Conservation (phyloP, 371 early-diverging fungal species). For the Sporodiniella umbellata region DNA sequence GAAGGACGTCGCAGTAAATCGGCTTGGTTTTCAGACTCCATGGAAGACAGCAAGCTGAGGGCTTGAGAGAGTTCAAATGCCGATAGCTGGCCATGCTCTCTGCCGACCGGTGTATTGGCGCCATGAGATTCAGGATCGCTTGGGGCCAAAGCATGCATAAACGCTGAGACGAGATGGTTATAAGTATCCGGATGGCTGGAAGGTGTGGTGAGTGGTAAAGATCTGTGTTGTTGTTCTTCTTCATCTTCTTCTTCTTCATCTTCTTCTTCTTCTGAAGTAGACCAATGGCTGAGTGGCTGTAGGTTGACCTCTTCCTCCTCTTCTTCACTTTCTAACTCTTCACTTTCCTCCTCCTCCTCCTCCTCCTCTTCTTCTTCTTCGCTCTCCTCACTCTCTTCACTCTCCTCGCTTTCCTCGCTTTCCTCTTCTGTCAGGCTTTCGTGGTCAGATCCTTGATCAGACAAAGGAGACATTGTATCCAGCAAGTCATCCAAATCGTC, state of each 20-base stretch:
- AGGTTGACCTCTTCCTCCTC: slow-evolving; percentile 16
- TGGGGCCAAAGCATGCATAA: slow-evolving; percentile 33
- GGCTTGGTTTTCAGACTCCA: neutral
- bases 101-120: slow-evolving; percentile 9
- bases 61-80: slow-evolving; percentile 22
- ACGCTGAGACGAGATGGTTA: slow-evolving; percentile 32
- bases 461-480: slow-evolving; percentile 30
- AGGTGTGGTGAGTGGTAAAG: no score
- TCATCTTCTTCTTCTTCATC: slow-evolving; percentile 41
- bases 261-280: slow-evolving; percentile 35
- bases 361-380: slow-evolving; percentile 18
- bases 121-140: slow-evolving; percentile 3
- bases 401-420: slow-evolving; percentile 23
- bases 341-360: slow-evolving; percentile 5
- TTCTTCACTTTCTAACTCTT: slow-evolving; percentile 14
- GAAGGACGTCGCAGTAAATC: slow-evolving; percentile 28
- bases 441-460: slow-evolving; percentile 10
- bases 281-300: slow-evolving; percentile 19
- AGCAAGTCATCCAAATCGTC: slow-evolving; percentile 31
- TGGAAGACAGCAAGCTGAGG: slow-evolving; percentile 10
- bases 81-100: slow-evolving; percentile 14
- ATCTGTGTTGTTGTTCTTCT: slow-evolving; percentile 32
- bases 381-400: slow-evolving; percentile 11
- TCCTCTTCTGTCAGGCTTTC: neutral
- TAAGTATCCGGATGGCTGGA: slow-evolving; percentile 26